Percentiles rank a stretch among this genome's conserved stretches.
Conservation (phyloP, 2,329 filamentous ascomycete genomes). For the Penicillium sp. region DNA sequence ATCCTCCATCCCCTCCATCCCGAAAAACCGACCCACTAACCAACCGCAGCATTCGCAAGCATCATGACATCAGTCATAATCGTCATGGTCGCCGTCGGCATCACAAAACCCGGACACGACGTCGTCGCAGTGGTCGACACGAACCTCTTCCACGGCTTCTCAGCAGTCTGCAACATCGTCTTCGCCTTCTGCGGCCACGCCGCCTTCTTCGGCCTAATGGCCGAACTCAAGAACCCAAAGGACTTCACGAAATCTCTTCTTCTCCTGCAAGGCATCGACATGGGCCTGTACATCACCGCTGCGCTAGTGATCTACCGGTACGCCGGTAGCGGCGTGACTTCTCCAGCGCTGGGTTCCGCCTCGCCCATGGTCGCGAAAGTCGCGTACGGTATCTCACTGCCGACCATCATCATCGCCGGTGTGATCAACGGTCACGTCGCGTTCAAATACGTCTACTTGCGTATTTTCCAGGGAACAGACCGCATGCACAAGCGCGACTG, state of each 20-base stretch:
- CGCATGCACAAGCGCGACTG: conserved; percentile 52
- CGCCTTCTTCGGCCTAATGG: conserved; percentile 66
- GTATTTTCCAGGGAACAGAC: conserved; percentile 60
- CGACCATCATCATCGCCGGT: conserved; percentile 68
- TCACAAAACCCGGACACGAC: conserved; percentile 43
- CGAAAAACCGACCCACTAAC: neutral
- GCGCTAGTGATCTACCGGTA: conserved; percentile 68
- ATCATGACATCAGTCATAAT: conserved; percentile 63
- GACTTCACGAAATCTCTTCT: conserved; percentile 63
- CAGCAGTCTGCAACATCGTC: conserved; percentile 65
- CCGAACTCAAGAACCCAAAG: conserved; percentile 60
- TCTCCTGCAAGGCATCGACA: conserved; percentile 58
- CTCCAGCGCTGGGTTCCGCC: conserved; percentile 65
- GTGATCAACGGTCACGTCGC: conserved; percentile 68
- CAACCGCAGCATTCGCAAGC: conserved; percentile 55
- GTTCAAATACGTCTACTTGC: conserved; percentile 63
- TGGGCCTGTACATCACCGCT: conserved; percentile 62
- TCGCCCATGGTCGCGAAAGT: conserved; percentile 57
- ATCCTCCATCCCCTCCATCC: neutral
- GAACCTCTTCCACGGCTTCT: conserved; percentile 55
- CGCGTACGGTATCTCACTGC: conserved; percentile 66
- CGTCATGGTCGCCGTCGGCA: conserved; percentile 64
- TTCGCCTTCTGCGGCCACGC: conserved; percentile 68
- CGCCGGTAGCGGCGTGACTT: conserved; percentile 59
- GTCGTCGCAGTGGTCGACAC: conserved; percentile 41